Evolutionary conservation across 139 green algal species (phyloP).

Genomic region (Tetratostichococcus sp.): DNA sequence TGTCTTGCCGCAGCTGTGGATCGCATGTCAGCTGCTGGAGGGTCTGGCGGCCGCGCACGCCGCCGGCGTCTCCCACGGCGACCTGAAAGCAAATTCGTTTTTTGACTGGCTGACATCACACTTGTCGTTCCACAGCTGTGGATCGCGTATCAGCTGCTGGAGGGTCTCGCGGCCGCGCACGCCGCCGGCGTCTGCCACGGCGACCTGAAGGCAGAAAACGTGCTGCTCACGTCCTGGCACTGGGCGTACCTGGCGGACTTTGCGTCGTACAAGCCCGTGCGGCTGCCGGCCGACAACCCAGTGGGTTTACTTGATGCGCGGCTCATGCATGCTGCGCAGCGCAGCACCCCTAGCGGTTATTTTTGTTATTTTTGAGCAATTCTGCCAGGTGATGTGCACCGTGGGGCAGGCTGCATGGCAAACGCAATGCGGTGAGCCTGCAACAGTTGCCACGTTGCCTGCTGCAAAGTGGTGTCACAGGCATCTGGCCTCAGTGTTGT

Average conservation of each 20-base stretch:
- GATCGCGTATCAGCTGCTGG: constrained; percentile 90
- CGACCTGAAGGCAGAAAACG: constrained; percentile 94
- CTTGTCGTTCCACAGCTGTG: constrained; percentile 73
- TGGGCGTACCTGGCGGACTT: constrained; percentile 92
- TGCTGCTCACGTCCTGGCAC: constrained; percentile 89
- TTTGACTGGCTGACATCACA: too few relatives aligned
- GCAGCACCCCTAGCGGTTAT: too few relatives aligned
- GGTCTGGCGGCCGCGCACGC: constrained; percentile 70
- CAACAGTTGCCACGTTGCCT: too few relatives aligned
- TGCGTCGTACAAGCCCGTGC: constrained; percentile 87
- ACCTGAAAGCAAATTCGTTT: too few relatives aligned
- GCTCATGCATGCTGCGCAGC: too few relatives aligned
- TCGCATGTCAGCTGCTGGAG: constrained; percentile 89
- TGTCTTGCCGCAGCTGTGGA: constrained; percentile 76
- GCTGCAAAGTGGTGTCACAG: too few relatives aligned
- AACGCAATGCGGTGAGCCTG: neutral
- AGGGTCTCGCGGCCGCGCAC: constrained; percentile 72
- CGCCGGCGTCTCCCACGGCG: constrained; percentile 57
- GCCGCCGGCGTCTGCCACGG: constrained; percentile 77
- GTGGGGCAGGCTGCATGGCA: too few relatives aligned
- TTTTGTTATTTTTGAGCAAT: too few relatives aligned
- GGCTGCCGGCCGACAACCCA: constrained; percentile 91
- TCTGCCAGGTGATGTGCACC: too few relatives aligned
- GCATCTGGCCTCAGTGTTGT: too few relatives aligned
- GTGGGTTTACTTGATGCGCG: constrained; percentile 15